Conservation (phyloP, 2,329 filamentous ascomycete species). For the Davidsoniella eucalypti region DNA sequence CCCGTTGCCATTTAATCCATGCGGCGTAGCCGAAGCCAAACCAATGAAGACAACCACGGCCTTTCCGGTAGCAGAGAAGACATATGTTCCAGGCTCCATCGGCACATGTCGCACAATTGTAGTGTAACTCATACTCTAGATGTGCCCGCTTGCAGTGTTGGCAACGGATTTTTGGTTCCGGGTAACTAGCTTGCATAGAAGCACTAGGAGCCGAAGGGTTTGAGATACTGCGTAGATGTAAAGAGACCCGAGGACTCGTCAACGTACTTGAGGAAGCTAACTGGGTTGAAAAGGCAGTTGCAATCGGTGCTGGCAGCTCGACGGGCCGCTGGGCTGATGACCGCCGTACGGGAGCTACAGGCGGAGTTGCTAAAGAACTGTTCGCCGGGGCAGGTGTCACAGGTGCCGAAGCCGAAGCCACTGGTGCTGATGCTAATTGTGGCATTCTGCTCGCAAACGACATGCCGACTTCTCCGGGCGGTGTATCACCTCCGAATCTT, state of each 20-base stretch:
- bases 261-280: not conserved
- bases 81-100: slow-evolving; percentile 65
- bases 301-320: not conserved
- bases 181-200: not conserved
- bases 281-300: not conserved
- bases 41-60: slow-evolving; percentile 71
- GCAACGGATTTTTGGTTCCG: slow-evolving; percentile 59
- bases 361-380: not conserved
- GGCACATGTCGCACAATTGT: slow-evolving; percentile 58
- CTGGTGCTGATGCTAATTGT: not conserved
- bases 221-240: slow-evolving; percentile 4
- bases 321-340: not conserved
- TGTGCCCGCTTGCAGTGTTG: slow-evolving; percentile 50
- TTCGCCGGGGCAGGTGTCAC: not conserved
- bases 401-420: slow-evolving; percentile 2
- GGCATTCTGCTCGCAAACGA: slow-evolving; percentile 9
- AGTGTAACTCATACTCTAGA: slow-evolving; percentile 77
- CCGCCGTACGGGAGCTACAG: not conserved
- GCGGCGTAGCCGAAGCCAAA: slow-evolving; percentile 70
- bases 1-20: slow-evolving; percentile 46
- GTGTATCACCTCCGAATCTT: not conserved
- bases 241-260: not conserved
- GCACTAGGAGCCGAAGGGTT: not conserved
- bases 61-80: slow-evolving; percentile 58
- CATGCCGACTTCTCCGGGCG: not conserved